Percentiles rank a stretch among this genome's conserved stretches.
These are phyloP conservation scores for Kingdonia uniflora DNA, from an alignment of 164 flowering plant species.

Conservation along the genomic window DNA sequence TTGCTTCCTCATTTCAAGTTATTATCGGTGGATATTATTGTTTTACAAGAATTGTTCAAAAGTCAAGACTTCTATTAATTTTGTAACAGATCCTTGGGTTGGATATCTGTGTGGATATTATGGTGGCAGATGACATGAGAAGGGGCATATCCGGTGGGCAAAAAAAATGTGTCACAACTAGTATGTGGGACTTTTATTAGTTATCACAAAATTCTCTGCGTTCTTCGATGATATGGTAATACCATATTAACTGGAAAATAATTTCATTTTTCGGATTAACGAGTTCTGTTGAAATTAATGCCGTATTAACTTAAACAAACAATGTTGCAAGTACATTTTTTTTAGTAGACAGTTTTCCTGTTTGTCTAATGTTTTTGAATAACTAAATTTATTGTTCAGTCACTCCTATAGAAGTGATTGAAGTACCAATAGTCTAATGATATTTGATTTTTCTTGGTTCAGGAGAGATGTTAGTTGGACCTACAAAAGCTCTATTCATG, in stretches of 20 bases:
- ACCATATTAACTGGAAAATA: no score
- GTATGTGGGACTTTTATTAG: constrained; percentile 12
- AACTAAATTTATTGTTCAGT: no score
- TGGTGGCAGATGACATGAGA: constrained; percentile 53
- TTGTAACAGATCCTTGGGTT: constrained; percentile 41
- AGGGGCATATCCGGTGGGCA: constrained; percentile 63
- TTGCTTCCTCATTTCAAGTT: constrained; percentile 1
- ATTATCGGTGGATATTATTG: neutral
- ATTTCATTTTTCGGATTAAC: no score
- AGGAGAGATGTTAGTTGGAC: constrained; percentile 63
- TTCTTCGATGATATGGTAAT: no score
- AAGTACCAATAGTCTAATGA: no score
- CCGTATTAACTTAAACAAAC: no score
- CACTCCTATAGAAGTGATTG: no score
- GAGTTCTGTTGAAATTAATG: no score
- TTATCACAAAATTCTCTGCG: no score
- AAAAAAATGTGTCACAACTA: constrained; percentile 56
- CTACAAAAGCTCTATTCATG: constrained; percentile 56
- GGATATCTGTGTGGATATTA: constrained; percentile 47
- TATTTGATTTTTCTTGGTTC: constrained; percentile 7
- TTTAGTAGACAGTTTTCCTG: no score
- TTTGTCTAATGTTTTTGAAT: no score
- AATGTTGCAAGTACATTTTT: no score
- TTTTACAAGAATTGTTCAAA: neutral
- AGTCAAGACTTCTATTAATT: neutral